Percentiles rank a stretch among this genome's conserved stretches.
Conservation (phyloP, 345 rosid genomes). For the Gossypium sturtianum region DNA sequence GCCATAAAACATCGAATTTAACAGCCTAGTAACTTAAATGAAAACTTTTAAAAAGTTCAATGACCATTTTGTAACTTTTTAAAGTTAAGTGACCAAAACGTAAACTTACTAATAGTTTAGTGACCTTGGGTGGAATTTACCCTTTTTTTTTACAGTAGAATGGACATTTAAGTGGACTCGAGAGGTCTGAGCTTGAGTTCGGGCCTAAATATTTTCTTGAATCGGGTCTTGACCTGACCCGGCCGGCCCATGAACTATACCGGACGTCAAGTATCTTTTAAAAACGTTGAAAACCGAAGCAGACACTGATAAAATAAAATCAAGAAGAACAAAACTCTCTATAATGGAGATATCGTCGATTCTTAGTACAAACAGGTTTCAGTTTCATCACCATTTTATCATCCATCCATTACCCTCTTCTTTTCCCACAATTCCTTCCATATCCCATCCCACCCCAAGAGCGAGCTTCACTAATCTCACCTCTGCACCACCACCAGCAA, state of each 20-base stretch:
- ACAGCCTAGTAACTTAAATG: too few relatives aligned
- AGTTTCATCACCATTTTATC: constrained; percentile 25
- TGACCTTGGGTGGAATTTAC: too few relatives aligned
- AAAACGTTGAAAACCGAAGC: neutral
- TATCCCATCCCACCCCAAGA: constrained; percentile 13
- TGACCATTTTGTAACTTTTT: too few relatives aligned
- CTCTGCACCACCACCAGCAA: constrained; percentile 9
- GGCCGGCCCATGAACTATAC: neutral
- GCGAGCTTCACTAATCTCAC: neutral
- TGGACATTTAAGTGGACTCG: too few relatives aligned
- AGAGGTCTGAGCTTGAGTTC: too few relatives aligned
- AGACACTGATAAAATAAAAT: neutral
- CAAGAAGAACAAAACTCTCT: neutral
- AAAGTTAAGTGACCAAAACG: fast-evolving
- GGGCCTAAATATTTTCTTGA: too few relatives aligned
- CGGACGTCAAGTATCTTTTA: neutral
- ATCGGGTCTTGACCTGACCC: too few relatives aligned
- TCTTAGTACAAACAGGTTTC: constrained; percentile 17
- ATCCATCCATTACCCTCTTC: constrained; percentile 13
- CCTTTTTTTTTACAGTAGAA: too few relatives aligned
- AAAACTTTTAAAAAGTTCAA: too few relatives aligned
- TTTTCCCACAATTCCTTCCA: constrained; percentile 23
- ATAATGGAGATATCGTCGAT: constrained; percentile 33
- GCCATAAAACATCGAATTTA: too few relatives aligned
- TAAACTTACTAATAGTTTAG: too few relatives aligned